Evolutionary conservation across 1,284 basidiomycete species (phyloP), one percentile per base, ranked within the genome.

Genomic region (Cryptococcus sp.): DNA sequence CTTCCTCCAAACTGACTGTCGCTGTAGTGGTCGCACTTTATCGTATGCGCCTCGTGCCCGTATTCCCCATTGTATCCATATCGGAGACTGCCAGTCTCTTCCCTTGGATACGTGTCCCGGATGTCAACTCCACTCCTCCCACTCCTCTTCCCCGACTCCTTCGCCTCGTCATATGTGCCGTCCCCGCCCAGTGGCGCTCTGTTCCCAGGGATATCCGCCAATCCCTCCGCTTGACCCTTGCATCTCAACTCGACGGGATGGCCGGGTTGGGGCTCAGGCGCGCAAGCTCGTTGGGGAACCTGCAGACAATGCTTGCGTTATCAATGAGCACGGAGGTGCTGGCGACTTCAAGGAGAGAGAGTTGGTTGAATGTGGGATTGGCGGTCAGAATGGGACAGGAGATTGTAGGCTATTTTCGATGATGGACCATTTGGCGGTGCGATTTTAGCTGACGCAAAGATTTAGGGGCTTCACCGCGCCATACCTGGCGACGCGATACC

Each of bases 171-270:
- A 20, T 49, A 4, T 49, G 47, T 20, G 47, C 47, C 3, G 28
- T 49, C 12, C 47, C 47, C 8, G 47, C 47, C 5, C 47, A 49
- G 20, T 49, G 47, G 47, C 47, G 47, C 9, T 21, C 28, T 18
- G 47, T 45, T 44, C 18, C 21, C 21, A 43, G 20, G 42, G 49
- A 35, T 42, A 61, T 43, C 48, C 23, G 50, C 46, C 60, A 84
- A 82, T 79, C 79, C 43, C 82, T 84, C 71, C 84, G 82, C 70
- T 78, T 85, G 59, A 73, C 39, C 5, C 13, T 46, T 4, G 28
- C 21, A 9, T 46, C 44, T 9, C 44, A 46, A 18, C 44, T 46
- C 2, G 44, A 46, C 21, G 44, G 28, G 12, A 21, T 13, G 21
- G 28, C 21, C 13, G 20, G 21, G 20, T 20, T 28, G 28, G 20